Conservation (phyloP, 2,329 filamentous ascomycete species). For the Dryadomyces sulphureus region DNA sequence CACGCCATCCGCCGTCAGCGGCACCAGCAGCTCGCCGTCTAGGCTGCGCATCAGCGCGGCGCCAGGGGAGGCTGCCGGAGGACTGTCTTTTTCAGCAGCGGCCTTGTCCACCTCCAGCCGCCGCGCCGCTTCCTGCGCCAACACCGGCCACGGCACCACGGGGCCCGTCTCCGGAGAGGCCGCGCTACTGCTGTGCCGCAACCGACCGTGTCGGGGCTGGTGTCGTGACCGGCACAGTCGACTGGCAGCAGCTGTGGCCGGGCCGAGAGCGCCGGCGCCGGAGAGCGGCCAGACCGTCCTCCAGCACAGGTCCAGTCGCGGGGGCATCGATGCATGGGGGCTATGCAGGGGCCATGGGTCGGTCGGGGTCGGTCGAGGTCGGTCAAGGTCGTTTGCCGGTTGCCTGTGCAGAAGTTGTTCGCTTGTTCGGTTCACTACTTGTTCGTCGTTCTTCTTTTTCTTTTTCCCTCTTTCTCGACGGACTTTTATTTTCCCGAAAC, state of each 20-base stretch:
- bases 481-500: not conserved
- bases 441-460: too few relatives aligned
- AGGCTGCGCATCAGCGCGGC: constrained; percentile 13
- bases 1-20: too few relatives aligned
- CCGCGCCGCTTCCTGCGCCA: constrained; percentile 4
- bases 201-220: not conserved
- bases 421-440: too few relatives aligned
- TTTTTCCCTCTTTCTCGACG: too few relatives aligned
- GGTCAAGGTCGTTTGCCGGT: too few relatives aligned
- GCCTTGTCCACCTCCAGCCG: not conserved
- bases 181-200: constrained; percentile 1
- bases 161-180: not conserved
- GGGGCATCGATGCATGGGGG: constrained; percentile 7
- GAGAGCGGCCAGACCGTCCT: constrained; percentile 2
- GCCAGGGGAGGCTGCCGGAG: constrained; percentile 5
- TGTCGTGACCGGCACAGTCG: not conserved
- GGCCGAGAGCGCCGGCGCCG: not conserved
- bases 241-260: too few relatives aligned
- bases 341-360: constrained; percentile 4
- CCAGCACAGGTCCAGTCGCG: constrained; percentile 6
- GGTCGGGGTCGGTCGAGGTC: too few relatives aligned
- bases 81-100: too few relatives aligned
- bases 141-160: constrained; percentile 3
- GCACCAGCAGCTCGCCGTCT: constrained; percentile 11
- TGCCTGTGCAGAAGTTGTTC: too few relatives aligned